Evolutionary conservation across 1,284 basidiomycete genomes (phyloP).

Genomic region (Ceratorhiza oryzae-sativae): DNA sequence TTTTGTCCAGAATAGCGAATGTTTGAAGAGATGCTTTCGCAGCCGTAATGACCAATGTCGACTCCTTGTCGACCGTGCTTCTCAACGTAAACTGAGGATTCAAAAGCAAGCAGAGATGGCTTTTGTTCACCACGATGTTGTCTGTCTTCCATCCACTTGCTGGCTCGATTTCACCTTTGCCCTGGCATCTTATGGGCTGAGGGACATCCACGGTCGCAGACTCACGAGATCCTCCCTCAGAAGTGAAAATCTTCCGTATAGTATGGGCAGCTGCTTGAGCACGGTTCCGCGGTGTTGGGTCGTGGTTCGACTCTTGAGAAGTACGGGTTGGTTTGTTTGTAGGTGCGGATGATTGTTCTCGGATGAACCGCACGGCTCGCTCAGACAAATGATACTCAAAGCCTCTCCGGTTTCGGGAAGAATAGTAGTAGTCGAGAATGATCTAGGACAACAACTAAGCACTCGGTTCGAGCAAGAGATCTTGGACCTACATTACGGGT

Average conservation of each 20-base stretch:
- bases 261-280: slow-evolving; percentile 40
- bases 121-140: slow-evolving; percentile 61
- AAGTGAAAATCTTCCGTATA: slow-evolving; percentile 41
- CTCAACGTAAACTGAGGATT: slow-evolving; percentile 91
- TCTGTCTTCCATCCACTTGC: slow-evolving; percentile 68
- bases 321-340: slow-evolving; percentile 1
- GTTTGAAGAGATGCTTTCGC: slow-evolving; percentile 78
- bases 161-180: slow-evolving; percentile 55
- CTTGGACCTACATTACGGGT: slow-evolving; percentile 71
- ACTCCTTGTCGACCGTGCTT: slow-evolving; percentile 67
- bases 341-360: slow-evolving; percentile 62
- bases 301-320: slow-evolving; percentile 24
- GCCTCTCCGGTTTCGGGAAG: slow-evolving; percentile 73
- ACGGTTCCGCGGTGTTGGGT: slow-evolving; percentile 14
- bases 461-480: neutral
- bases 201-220: slow-evolving; percentile 23
- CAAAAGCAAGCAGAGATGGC: slow-evolving; percentile 82
- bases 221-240: slow-evolving; percentile 38
- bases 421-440: slow-evolving; percentile 89
- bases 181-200: slow-evolving; percentile 28
- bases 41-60: slow-evolving; percentile 57
- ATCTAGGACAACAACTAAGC: slow-evolving; percentile 57
- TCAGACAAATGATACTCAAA: slow-evolving; percentile 86
- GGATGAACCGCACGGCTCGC: slow-evolving; percentile 84
- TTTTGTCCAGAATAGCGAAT: slow-evolving; percentile 82